Percentiles rank a stretch among this genome's conserved stretches.
phyloP scores from a whole-genome alignment of 2,329 filamentous ascomycete species.

The Alternaria panax region DNA sequence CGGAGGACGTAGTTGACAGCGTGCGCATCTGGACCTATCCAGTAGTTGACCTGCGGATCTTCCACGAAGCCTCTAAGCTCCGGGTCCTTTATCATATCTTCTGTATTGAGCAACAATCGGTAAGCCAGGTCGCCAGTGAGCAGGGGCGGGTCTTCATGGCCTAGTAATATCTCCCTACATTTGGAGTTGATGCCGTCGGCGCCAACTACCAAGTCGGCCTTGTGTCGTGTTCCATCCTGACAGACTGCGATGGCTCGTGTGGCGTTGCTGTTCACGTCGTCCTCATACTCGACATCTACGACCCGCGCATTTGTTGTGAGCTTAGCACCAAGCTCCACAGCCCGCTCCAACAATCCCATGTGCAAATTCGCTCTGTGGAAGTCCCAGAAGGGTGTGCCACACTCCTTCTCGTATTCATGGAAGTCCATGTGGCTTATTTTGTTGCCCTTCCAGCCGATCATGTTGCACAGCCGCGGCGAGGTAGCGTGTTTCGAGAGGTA shows the following conservation, averaged over 20 bases:
- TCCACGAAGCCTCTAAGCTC: conserved; percentile 56
- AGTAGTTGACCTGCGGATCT: conserved; percentile 61
- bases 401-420: conserved; percentile 46
- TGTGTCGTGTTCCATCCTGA: conserved; percentile 46
- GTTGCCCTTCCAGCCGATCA: conserved; percentile 63
- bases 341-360: conserved; percentile 56
- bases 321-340: conserved; percentile 57
- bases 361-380: conserved; percentile 64
- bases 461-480: conserved; percentile 54
- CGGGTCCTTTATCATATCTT: conserved; percentile 57
- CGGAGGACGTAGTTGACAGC: conserved; percentile 60
- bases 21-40: conserved; percentile 61
- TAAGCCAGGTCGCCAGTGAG: conserved; percentile 62
- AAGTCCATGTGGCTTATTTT: conserved; percentile 59
- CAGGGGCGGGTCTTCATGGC: conserved; percentile 55
- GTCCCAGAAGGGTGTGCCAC: conserved; percentile 60
- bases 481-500: conserved; percentile 54
- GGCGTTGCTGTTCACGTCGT: conserved; percentile 20
- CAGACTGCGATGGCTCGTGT: conserved; percentile 53
- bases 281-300: conserved; percentile 50
- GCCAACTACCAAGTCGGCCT: conserved; percentile 57
- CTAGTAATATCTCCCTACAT: conserved; percentile 56
- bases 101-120: conserved; percentile 56
- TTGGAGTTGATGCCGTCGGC: conserved; percentile 59
- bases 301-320: conserved; percentile 57